Base-by-base conservation (phyloP, 202 grass and related monocot species). In the Schoenoplectus tabernaemontani region DNA sequence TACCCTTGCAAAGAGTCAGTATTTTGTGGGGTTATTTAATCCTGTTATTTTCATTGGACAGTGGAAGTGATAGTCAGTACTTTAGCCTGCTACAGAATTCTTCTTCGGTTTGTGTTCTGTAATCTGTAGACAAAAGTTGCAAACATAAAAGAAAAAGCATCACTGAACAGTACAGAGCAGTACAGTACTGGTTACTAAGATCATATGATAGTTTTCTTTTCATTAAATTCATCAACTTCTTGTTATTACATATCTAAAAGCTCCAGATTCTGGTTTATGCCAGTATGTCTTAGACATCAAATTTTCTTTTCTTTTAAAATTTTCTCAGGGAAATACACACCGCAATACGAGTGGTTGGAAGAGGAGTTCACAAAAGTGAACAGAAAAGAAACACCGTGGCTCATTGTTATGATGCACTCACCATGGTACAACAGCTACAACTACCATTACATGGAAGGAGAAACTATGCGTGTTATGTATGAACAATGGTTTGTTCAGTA, bases 351-450 rank as follows among this genome's bases (percentile, higher is more conserved):
- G 82, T 97, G 93, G 93, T 85, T 97, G 32, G 71, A 93, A 78
- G 53, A 65, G 10, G 93, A 93, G 83, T 90, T 97, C 68, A 87
- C 89, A 20, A 97, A 97, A 88, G 91, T 93, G 13, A 91, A 97
- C 85, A 88, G 93, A 83, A 93, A 70, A 12, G 89, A 97, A 81
- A 97, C 93, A 2, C 93, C 93, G 17, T 97, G 93, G 93, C 64
- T 97, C 83, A 93, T 97, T 6, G 85, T 93, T 11, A 86, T 97
- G 26, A 77, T 93, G 91, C 93, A 97, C 23, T 82, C 93, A 33
- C 93, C 93, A 4, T 97, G 90, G 93, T 97, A 97, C 64, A 97
- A 97, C 82, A 97, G 93, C 87, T 93, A 97, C 47, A 90, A 93
- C 82, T 91, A 97, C 44, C 93, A 93, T 48, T 93, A 91, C 61